Evolutionary conservation across 176 grass and related monocot species (phyloP).

Genomic region (Aegilops umbellulata): DNA sequence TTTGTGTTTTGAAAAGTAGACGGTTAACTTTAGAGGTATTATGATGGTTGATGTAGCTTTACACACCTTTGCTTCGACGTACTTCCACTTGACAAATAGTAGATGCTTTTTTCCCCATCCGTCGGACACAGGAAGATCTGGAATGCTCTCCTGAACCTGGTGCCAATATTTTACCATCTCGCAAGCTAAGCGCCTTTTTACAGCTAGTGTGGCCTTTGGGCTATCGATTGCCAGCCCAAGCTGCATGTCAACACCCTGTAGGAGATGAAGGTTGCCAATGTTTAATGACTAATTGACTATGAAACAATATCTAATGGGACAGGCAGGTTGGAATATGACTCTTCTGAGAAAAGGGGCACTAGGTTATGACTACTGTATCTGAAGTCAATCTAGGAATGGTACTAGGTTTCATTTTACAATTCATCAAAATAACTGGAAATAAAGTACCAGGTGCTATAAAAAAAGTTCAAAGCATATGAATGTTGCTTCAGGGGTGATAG

Average conservation of each 20-base stretch:
- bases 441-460: not conserved
- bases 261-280: not conserved
- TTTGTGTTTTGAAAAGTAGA: conserved; percentile 7
- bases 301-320: not conserved
- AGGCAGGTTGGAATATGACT: too few relatives aligned
- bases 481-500: not conserved
- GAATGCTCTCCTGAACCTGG: conserved; percentile 79
- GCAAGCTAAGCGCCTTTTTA: conserved; percentile 93
- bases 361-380: not conserved
- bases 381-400: not conserved
- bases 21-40: not conserved
- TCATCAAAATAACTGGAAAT: not conserved
- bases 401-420: conserved; percentile 13
- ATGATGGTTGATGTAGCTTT: not conserved
- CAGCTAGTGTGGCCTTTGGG: conserved; percentile 90
- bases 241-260: conserved; percentile 89
- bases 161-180: conserved; percentile 99
- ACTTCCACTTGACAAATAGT: conserved; percentile 94
- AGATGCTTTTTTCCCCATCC: conserved; percentile 88
- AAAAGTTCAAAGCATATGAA: not conserved
- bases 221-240: conserved; percentile 97
- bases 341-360: not conserved
- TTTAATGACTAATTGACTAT: not conserved
- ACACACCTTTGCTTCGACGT: conserved; percentile 86
- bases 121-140: conserved; percentile 53